Evolutionary conservation across 2,329 filamentous ascomycete species (phyloP).

Genomic region (Sclerotinia subarctica): DNA sequence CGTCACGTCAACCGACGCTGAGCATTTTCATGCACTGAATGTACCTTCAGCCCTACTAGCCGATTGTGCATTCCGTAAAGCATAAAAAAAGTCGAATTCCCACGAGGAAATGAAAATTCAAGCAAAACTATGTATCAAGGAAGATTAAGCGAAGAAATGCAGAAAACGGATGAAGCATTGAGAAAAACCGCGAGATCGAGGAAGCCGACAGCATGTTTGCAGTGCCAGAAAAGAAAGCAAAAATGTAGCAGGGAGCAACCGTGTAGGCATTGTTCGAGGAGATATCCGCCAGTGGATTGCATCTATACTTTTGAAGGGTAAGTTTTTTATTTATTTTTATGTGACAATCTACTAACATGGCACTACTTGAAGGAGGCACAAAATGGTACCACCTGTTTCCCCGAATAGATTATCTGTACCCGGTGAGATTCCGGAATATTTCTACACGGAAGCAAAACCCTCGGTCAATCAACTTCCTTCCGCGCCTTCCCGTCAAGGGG

Average conservation of each 20-base stretch:
- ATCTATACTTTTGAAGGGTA: conserved; percentile 18
- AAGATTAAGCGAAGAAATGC: conserved; percentile 16
- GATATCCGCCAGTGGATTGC: conserved; percentile 19
- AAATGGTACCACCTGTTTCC: neutral
- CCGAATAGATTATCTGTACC: conserved; percentile 9
- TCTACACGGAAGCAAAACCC: neutral
- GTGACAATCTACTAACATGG: neutral
- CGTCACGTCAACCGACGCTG: neutral
- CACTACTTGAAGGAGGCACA: neutral
- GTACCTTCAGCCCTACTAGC: conserved; percentile 18
- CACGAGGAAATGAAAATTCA: neutral
- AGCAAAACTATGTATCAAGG: conserved; percentile 8
- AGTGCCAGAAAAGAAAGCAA: conserved; percentile 21
- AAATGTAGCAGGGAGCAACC: conserved; percentile 21
- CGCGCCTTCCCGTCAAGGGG: neutral
- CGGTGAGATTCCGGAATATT: neutral
- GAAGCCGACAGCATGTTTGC: conserved; percentile 16
- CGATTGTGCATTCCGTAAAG: conserved; percentile 5
- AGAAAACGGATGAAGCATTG: conserved; percentile 19
- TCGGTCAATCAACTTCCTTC: neutral
- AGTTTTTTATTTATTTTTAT: neutral
- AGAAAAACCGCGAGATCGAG: conserved; percentile 14
- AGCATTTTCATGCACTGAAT: neutral
- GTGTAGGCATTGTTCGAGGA: conserved; percentile 20
- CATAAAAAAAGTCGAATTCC: conserved; percentile 19